phyloP scores from a whole-genome alignment of 768 basidiomycete genomes.

The Podaxis carcinomalis region DNA sequence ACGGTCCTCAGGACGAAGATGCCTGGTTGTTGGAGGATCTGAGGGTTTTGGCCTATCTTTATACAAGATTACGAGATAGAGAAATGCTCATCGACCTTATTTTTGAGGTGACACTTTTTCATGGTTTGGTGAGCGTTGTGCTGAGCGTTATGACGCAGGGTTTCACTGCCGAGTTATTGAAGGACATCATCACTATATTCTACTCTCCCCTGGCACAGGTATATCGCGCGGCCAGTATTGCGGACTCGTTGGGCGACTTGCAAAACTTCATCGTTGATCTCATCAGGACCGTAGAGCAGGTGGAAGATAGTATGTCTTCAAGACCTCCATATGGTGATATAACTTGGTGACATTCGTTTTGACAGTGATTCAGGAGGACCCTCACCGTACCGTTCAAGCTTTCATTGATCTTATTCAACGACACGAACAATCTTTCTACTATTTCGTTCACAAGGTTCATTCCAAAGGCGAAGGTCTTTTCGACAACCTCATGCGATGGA shows the following conservation, averaged over 20 bases:
- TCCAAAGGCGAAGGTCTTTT: conserved; percentile 94
- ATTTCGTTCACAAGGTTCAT: conserved; percentile 97
- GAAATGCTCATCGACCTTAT: conserved; percentile 91
- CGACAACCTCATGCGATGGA: conserved; percentile 93
- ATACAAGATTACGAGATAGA: conserved; percentile 77
- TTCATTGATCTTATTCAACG: conserved; percentile 92
- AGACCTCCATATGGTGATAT: neutral
- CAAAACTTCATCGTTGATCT: conserved; percentile 95
- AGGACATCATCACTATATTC: conserved; percentile 99
- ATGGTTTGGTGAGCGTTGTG: neutral
- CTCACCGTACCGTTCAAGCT: conserved; percentile 80
- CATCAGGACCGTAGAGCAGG: conserved; percentile 88
- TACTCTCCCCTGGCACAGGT: conserved; percentile 96
- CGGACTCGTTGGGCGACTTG: conserved; percentile 86
- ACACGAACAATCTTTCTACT: conserved; percentile 94
- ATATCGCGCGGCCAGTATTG: conserved; percentile 95
- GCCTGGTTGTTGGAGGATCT: conserved; percentile 97
- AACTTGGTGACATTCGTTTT: conserved; percentile 2
- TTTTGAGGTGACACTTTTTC: conserved; percentile 69
- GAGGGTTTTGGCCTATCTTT: conserved; percentile 71
- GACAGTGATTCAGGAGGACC: conserved; percentile 78
- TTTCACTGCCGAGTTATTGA: conserved; percentile 88
- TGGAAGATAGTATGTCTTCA: conserved; percentile 73
- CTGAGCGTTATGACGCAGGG: conserved; percentile 49
- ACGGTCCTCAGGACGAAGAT: conserved; percentile 90